A percentile compares a stretch with the other conserved stretches of the same genome.
Conservation (phyloP, 208 protist genomes). For the Acanthamoeba lugdunensis region DNA sequence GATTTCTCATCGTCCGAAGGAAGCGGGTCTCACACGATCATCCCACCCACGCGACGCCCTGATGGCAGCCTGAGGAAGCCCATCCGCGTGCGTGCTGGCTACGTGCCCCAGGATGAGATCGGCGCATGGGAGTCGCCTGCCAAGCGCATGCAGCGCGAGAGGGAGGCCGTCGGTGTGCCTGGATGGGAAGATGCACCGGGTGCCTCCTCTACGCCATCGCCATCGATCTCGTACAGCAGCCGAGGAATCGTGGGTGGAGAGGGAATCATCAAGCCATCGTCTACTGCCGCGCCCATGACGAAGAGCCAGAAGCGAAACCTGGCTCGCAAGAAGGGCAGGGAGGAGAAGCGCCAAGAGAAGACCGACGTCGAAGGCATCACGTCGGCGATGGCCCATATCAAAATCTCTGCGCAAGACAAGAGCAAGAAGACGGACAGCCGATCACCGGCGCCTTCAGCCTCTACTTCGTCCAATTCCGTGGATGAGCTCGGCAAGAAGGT, state of each 20-base stretch:
- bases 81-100: conserved; percentile 52
- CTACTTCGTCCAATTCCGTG: background rate
- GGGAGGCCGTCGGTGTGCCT: background rate
- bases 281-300: background rate
- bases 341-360: conserved; percentile 8
- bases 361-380: background rate
- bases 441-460: background rate
- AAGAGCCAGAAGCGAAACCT: conserved; percentile 59
- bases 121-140: conserved; percentile 54
- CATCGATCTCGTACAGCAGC: background rate
- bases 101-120: conserved; percentile 65
- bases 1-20: background rate
- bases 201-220: background rate
- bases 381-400: background rate
- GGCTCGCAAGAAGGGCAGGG: conserved; percentile 35
- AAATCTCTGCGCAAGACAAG: background rate
- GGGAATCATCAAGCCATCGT: background rate
- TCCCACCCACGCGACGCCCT: conserved; percentile 49
- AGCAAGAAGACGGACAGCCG: conserved; percentile 10
- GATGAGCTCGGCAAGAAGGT: conserved; percentile 70
- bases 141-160: conserved; percentile 40
- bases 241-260: conserved; percentile 27
- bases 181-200: conserved; percentile 14
- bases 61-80: conserved; percentile 72
- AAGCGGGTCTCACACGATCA: conserved; percentile 26